A percentile compares a stretch with the other conserved stretches of the same genome.
These are phyloP conservation scores for Zopfochytrium polystomum DNA, from an alignment of 371 early-diverging fungal genomes.

Conservation along the genomic window DNA sequence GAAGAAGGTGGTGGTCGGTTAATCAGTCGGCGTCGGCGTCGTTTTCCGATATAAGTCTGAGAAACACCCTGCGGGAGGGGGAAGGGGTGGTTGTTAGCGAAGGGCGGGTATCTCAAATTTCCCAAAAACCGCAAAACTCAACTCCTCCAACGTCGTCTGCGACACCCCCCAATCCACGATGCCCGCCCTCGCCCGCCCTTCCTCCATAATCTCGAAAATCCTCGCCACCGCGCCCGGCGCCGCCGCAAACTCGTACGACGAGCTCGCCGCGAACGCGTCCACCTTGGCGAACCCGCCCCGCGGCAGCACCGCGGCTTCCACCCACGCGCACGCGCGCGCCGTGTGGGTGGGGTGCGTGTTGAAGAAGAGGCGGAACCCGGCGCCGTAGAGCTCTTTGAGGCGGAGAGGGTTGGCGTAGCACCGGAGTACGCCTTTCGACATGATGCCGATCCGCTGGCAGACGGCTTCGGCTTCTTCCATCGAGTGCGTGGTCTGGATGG, in stretches of 20 bases:
- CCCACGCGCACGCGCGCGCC: constrained; percentile 17
- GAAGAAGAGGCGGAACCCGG: constrained; percentile 57
- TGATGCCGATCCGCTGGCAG: constrained; percentile 73
- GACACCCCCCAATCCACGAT: constrained; percentile 64
- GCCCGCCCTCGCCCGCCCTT: constrained; percentile 31
- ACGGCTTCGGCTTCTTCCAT: constrained; percentile 62
- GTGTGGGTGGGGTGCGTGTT: constrained; percentile 35
- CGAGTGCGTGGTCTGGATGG: constrained; percentile 34
- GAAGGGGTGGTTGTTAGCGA: too few relatives aligned
- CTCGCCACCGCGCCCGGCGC: constrained; percentile 11
- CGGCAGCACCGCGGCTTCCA: constrained; percentile 46
- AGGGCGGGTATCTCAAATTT: too few relatives aligned
- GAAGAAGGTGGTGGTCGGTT: too few relatives aligned
- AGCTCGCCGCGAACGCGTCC: background rate
- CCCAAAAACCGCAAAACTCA: too few relatives aligned
- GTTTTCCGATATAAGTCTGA: constrained; percentile 50
- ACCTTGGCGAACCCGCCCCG: too few relatives aligned
- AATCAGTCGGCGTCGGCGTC: constrained; percentile 37
- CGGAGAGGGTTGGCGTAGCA: too few relatives aligned
- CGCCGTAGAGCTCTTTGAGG: too few relatives aligned
- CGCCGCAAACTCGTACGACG: constrained; percentile 58
- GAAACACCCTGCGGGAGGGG: too few relatives aligned
- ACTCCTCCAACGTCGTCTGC: constrained; percentile 62
- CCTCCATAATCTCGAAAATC: constrained; percentile 32
- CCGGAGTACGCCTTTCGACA: constrained; percentile 68